Percentiles rank a stretch among this genome's conserved stretches.
These are phyloP conservation scores for Syzygium aromaticum DNA, from an alignment of 345 rosid genomes.

Conservation along the genomic window DNA sequence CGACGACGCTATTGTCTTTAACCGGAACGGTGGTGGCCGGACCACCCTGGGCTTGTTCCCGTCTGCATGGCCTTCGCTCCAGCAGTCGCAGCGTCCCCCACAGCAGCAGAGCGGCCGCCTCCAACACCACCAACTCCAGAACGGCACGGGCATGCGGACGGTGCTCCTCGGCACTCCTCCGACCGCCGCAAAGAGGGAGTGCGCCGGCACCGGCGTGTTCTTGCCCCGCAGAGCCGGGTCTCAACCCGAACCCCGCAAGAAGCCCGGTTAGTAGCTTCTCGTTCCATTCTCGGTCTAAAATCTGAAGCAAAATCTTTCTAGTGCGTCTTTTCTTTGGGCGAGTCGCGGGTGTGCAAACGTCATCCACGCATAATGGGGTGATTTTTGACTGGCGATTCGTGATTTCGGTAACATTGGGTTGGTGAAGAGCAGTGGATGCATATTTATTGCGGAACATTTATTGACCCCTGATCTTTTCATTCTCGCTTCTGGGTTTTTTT, in stretches of 20 bases:
- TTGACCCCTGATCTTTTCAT: background rate
- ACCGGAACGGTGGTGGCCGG: background rate
- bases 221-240: conserved; percentile 51
- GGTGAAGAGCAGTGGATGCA: background rate
- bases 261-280: conserved; percentile 29
- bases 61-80: conserved; percentile 54
- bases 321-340: background rate
- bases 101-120: background rate
- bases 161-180: conserved; percentile 38
- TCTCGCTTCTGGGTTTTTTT: background rate
- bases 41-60: conserved; percentile 17
- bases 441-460: background rate
- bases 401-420: background rate
- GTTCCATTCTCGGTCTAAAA: background rate
- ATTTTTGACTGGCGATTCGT: background rate
- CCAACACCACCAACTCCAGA: conserved; percentile 4
- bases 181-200: conserved; percentile 27
- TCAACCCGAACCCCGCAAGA: conserved; percentile 33
- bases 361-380: background rate
- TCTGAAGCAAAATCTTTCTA: background rate
- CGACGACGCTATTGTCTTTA: background rate
- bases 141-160: conserved; percentile 47
- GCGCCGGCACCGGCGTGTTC: conserved; percentile 88
- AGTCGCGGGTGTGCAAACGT: background rate
- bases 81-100: conserved; percentile 14